Evolutionary conservation across 257 asterid genomes (phyloP).

Genomic region (Solanum habrochaites): DNA sequence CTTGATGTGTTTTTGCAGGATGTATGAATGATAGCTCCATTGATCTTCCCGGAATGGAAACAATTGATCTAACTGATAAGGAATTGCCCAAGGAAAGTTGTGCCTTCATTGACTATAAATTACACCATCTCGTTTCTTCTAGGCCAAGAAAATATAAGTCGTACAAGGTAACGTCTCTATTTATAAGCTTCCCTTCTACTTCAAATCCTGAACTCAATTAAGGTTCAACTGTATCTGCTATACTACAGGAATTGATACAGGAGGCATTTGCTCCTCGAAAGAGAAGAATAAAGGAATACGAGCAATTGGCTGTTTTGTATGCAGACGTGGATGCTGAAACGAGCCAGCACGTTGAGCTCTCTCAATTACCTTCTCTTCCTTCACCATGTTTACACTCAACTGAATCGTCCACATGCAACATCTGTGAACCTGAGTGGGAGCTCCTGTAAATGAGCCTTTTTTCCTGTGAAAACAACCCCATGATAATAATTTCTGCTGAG

Average conservation of each 20-base stretch:
- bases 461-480: neutral
- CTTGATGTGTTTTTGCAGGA: conserved; percentile 14
- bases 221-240: neutral
- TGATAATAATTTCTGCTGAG: neutral
- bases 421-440: conserved; percentile 57
- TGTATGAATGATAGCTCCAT: conserved; percentile 2
- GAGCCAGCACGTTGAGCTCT: conserved; percentile 13
- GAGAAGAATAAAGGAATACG: conserved; percentile 64
- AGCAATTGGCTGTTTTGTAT: conserved; percentile 44
- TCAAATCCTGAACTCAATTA: neutral
- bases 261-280: conserved; percentile 50
- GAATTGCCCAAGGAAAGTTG: conserved; percentile 15
- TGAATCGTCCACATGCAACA: conserved; percentile 14
- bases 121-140: conserved; percentile 13
- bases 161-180: conserved; percentile 38
- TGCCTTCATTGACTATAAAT: conserved; percentile 6
- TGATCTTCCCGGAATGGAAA: conserved; percentile 35
- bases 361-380: conserved; percentile 7
- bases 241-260: conserved; percentile 39
- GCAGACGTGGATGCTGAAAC: conserved; percentile 51
- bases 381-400: neutral
- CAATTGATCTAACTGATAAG: conserved; percentile 42
- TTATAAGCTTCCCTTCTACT: neutral
- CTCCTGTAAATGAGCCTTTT: conserved; percentile 24
- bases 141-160: conserved; percentile 44